Evolutionary conservation across 352 stramenopile genomes (phyloP), one percentile per base, ranked within the genome.

Genomic region (Pythium periplocum): DNA sequence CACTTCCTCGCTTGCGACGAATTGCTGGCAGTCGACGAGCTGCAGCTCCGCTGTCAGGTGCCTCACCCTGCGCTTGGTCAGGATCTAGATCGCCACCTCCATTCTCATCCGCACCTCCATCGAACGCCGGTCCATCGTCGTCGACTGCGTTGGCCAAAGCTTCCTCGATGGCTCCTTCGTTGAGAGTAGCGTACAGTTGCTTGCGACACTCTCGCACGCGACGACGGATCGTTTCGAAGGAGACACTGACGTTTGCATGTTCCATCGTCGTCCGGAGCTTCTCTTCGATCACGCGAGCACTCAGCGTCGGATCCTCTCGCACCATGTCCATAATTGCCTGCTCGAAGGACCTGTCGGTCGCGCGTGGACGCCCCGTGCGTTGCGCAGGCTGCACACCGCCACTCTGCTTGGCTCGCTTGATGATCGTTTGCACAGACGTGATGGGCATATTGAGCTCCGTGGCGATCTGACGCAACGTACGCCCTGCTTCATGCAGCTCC

Each of bases 181-280:
- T 58, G 9, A 61, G 48, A n/a, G 6, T 32, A 6, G 26, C 11
- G 6, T 17, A 17, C 30, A 38, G 30, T 32, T 68, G 37, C 51
- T 61, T 62, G 10, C 61, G 53, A 39, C 53, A 72, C 10, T 73
- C 59, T 1, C 63, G 65, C 10, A 78, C 63, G 30, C 69, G 65
- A 4, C 69, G 62, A 1, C 69, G 69, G 26, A 78, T 70, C 11
- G 69, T 78, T 50, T 78, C 65, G 35, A 78, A 75, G 36, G 65
- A 75, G 37, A 75, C 59, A 1, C 54, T 39, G 35, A 75, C 17
- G 17, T 50, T 48, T 39, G 61, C 46, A 30, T 68, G 48, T 2
- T 26, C 17, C 17, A 26, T 26, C 17, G 50, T 46, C 32, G 17
- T 17, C 48, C 46, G 26, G 9, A 75, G 65, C 8, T 57, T 41